These are phyloP conservation scores for Saprolegnia parasitica DNA, from an alignment of 352 stramenopile genomes.

Conservation along the genomic window DNA sequence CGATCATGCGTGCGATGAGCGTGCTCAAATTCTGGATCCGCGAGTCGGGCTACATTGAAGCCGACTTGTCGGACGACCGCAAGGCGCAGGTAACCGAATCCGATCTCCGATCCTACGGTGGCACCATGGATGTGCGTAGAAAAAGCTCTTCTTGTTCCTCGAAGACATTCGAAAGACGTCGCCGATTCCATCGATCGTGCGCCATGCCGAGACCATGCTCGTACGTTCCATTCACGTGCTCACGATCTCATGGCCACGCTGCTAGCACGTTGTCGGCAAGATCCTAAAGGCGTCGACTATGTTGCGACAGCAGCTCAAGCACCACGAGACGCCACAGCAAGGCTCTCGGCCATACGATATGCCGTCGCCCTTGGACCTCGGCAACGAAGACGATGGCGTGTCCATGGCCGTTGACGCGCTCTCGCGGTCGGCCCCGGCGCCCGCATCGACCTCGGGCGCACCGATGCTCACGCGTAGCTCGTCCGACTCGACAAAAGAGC, in stretches of 20 bases:
- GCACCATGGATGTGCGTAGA: too few relatives aligned
- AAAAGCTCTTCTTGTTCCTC: slow-evolving; percentile 30
- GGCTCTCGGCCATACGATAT: not conserved
- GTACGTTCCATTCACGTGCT: slow-evolving; percentile 23
- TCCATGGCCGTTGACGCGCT: not conserved
- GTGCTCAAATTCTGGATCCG: slow-evolving; percentile 88
- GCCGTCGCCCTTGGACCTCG: slow-evolving; percentile 25
- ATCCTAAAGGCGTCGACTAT: slow-evolving; percentile 13
- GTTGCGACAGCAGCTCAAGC: slow-evolving; percentile 18
- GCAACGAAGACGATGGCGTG: slow-evolving; percentile 8
- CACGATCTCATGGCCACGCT: not conserved
- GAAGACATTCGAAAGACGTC: slow-evolving; percentile 73
- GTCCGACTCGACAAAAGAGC: slow-evolving; percentile 68
- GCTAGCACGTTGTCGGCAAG: slow-evolving; percentile 27
- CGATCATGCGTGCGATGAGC: slow-evolving; percentile 81
- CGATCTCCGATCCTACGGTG: too few relatives aligned
- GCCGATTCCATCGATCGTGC: slow-evolving; percentile 63
- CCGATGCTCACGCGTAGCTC: slow-evolving; percentile 65
- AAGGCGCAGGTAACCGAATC: slow-evolving; percentile 38
- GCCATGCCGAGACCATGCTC: slow-evolving; percentile 67
- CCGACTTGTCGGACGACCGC: slow-evolving; percentile 60
- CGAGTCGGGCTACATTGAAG: slow-evolving; percentile 78
- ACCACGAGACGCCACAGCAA: not conserved
- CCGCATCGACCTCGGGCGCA: slow-evolving; percentile 40
- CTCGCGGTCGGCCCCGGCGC: slow-evolving; percentile 4